Evolutionary conservation across 768 basidiomycete species (phyloP).

Genomic region (Leccinum pellstonianum): DNA sequence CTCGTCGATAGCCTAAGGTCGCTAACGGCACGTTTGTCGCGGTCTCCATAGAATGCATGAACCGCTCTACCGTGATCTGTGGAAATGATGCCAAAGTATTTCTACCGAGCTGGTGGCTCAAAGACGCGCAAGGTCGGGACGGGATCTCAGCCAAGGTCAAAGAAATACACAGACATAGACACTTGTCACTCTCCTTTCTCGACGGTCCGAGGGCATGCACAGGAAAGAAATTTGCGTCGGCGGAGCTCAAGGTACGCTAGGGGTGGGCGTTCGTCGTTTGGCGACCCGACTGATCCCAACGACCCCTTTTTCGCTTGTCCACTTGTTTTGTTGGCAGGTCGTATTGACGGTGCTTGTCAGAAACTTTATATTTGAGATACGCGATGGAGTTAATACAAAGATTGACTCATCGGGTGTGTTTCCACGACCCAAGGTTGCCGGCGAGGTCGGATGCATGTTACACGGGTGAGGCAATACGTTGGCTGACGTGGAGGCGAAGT

Average conservation of each 20-base stretch:
- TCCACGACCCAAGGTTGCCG: slow-evolving; percentile 10
- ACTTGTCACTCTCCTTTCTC: slow-evolving; percentile 45
- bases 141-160: slow-evolving; percentile 31
- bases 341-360: slow-evolving; percentile 41
- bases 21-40: slow-evolving; percentile 46
- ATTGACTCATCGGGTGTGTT: slow-evolving; percentile 7
- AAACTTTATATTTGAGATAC: slow-evolving; percentile 36
- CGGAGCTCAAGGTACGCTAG: slow-evolving; percentile 33
- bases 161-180: slow-evolving; percentile 46
- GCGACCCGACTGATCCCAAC: background rate
- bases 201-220: slow-evolving; percentile 51
- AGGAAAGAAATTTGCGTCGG: slow-evolving; percentile 47
- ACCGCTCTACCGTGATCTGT: slow-evolving; percentile 55
- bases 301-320: background rate
- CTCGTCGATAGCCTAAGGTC: slow-evolving; percentile 39
- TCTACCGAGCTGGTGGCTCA: slow-evolving; percentile 63
- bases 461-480: slow-evolving; percentile 17
- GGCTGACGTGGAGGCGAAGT: background rate
- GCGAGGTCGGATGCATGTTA: slow-evolving; percentile 21
- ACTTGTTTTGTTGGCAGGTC: slow-evolving; percentile 29
- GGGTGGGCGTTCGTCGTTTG: background rate
- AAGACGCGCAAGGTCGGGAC: slow-evolving; percentile 16
- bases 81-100: slow-evolving; percentile 58
- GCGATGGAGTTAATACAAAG: slow-evolving; percentile 36
- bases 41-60: slow-evolving; percentile 46